These are phyloP conservation scores for Trametes cinnabarina DNA, from an alignment of 768 basidiomycete genomes.

Conservation along the genomic window DNA sequence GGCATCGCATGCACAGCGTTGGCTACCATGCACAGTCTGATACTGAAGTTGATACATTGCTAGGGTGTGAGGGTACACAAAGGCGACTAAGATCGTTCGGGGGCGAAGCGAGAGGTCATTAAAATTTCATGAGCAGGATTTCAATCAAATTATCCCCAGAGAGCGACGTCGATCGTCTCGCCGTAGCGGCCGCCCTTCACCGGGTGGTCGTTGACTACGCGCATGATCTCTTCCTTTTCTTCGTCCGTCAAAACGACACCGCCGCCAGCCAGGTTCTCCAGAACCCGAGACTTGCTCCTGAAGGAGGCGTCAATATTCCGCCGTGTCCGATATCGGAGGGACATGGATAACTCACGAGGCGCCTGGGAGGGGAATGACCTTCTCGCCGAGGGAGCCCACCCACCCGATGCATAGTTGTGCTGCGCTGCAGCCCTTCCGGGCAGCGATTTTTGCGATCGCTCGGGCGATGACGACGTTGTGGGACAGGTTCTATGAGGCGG, in stretches of 20 bases:
- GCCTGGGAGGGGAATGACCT: slow-evolving; percentile 48
- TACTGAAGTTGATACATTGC: not conserved
- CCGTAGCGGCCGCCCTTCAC: slow-evolving; percentile 42
- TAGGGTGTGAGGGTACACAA: not conserved
- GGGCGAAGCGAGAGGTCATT: not conserved
- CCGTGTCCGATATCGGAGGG: not conserved
- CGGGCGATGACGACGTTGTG: slow-evolving; percentile 42
- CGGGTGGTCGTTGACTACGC: slow-evolving; percentile 32
- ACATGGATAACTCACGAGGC: slow-evolving; percentile 32
- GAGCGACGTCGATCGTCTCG: slow-evolving; percentile 9
- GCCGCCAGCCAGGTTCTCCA: slow-evolving; percentile 40
- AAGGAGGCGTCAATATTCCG: not conserved
- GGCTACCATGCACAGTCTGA: not conserved
- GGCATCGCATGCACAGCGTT: not conserved
- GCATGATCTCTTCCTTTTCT: slow-evolving; percentile 40
- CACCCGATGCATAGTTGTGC: slow-evolving; percentile 39
- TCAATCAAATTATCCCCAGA: slow-evolving; percentile 33
- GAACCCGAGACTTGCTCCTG: slow-evolving; percentile 37
- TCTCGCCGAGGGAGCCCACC: slow-evolving; percentile 33
- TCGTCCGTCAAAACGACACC: slow-evolving; percentile 24
- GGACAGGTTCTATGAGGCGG: not conserved
- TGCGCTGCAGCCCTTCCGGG: slow-evolving; percentile 39
- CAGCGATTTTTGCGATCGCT: slow-evolving; percentile 36
- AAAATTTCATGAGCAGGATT: not conserved
- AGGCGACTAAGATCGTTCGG: not conserved